Percentiles rank a stretch among this genome's conserved stretches.
Evolutionary conservation across 345 rosid species (phyloP).

Genomic region (Eucalyptus curtisii): DNA sequence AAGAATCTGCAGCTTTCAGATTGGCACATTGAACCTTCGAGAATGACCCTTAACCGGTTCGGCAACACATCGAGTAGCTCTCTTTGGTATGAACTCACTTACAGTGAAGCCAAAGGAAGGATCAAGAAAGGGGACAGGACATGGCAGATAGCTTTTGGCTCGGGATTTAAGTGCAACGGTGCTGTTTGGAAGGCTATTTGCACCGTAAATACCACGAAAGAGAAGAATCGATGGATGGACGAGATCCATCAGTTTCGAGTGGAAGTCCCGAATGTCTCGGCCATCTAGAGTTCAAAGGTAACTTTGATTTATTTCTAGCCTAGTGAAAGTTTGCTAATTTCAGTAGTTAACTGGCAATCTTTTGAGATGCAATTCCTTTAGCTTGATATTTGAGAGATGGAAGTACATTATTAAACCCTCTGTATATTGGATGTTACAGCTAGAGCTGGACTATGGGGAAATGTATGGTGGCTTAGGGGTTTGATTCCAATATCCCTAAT

Average conservation of each 20-base stretch:
- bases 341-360: neutral
- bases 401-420: neutral
- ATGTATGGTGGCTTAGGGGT: neutral
- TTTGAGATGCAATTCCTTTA: neutral
- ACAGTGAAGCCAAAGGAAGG: slow-evolving; percentile 48
- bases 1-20: slow-evolving; percentile 39
- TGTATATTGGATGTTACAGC: neutral
- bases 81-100: slow-evolving; percentile 43
- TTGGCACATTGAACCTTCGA: slow-evolving; percentile 56
- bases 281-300: neutral
- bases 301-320: neutral
- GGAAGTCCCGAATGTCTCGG: slow-evolving; percentile 19
- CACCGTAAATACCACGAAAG: slow-evolving; percentile 24
- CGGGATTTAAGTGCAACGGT: slow-evolving; percentile 54
- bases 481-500: neutral
- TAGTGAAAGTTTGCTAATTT: neutral
- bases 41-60: slow-evolving; percentile 41
- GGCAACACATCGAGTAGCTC: slow-evolving; percentile 54
- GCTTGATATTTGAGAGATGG: neutral
- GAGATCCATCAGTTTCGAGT: slow-evolving; percentile 35
- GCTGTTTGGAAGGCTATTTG: slow-evolving; percentile 50
- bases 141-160: slow-evolving; percentile 62
- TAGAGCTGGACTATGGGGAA: neutral
- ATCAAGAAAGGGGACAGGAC: slow-evolving; percentile 32
- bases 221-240: slow-evolving; percentile 43